These are phyloP conservation scores for Pistacia vera DNA, from an alignment of 345 rosid genomes.

Conservation along the genomic window DNA sequence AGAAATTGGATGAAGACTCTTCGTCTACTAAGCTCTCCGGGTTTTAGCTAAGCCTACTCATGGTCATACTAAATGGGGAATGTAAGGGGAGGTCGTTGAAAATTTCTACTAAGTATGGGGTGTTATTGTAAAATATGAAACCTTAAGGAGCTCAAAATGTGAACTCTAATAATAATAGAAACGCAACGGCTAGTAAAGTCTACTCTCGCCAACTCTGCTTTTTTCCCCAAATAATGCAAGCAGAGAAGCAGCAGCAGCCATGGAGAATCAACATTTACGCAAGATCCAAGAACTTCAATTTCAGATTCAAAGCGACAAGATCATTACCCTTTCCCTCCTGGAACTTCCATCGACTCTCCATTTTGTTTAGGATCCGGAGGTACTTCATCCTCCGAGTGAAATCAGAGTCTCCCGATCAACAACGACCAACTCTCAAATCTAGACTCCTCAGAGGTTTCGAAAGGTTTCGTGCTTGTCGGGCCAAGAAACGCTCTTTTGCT, in stretches of 20 bases:
- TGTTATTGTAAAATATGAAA: no score
- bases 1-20: no score
- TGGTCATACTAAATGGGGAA: no score
- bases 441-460: conserved; percentile 19
- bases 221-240: conserved; percentile 15
- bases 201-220: no score
- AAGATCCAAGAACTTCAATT: conserved; percentile 24
- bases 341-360: conserved; percentile 28
- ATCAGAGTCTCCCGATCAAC: conserved; percentile 21
- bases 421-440: conserved; percentile 18
- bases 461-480: conserved; percentile 7
- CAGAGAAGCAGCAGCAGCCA: conserved; percentile 20
- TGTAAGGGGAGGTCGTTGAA: no score
- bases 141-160: no score
- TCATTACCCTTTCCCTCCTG: conserved; percentile 14
- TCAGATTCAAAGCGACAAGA: conserved; percentile 33
- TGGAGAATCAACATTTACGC: conserved; percentile 37
- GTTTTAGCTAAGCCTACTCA: no score
- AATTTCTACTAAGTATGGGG: no score
- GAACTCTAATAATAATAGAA: background rate
- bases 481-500: background rate
- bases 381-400: conserved; percentile 31
- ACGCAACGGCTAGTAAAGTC: background rate
- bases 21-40: no score
- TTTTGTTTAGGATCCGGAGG: conserved; percentile 29